phyloP scores from a whole-genome alignment of 768 basidiomycete genomes.

The Glaciozyma martinii region DNA sequence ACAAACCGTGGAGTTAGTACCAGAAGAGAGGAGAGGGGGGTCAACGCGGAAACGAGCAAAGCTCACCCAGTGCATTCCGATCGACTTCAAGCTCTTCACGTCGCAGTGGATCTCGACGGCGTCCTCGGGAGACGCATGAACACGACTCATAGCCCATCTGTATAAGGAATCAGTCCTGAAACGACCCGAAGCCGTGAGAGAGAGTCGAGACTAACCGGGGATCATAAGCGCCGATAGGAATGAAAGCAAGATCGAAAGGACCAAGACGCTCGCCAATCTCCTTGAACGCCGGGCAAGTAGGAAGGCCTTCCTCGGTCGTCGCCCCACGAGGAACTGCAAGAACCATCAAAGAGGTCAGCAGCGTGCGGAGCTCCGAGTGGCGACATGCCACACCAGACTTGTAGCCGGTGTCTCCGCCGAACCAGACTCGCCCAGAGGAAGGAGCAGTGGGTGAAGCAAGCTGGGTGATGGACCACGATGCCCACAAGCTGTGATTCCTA shows the following conservation, averaged over 20 bases:
- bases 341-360: not conserved
- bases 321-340: conserved; percentile 34
- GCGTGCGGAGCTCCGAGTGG: not conserved
- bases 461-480: conserved; percentile 53
- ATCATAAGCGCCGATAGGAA: conserved; percentile 56
- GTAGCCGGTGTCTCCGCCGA: conserved; percentile 65
- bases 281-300: conserved; percentile 61
- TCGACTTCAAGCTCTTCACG: conserved; percentile 50
- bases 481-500: conserved; percentile 53
- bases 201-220: conserved; percentile 47
- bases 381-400: conserved; percentile 40
- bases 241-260: conserved; percentile 58
- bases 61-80: conserved; percentile 49
- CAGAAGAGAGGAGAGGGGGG: not conserved
- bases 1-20: conserved; percentile 6
- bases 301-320: conserved; percentile 35
- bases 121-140: conserved; percentile 61
- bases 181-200: not conserved
- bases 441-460: not conserved
- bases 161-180: not conserved
- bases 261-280: conserved; percentile 59
- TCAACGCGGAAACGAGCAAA: not conserved
- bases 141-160: conserved; percentile 25
- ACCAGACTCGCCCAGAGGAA: conserved; percentile 36
- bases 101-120: conserved; percentile 61